These are phyloP conservation scores for Alnus rubra DNA, from an alignment of 306 rosid species.

Conservation along the genomic window DNA sequence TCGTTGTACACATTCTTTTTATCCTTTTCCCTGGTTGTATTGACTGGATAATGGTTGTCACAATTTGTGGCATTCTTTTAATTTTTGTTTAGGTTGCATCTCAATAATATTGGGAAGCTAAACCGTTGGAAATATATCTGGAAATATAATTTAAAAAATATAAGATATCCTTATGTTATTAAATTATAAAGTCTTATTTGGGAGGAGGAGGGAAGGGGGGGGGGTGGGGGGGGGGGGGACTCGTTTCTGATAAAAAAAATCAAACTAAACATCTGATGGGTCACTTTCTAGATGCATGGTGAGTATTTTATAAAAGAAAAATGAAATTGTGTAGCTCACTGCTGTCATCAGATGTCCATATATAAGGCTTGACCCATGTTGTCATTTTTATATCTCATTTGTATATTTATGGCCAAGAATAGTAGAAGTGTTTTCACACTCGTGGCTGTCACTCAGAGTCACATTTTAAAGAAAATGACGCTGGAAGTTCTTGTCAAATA, in stretches of 20 bases:
- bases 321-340: neutral
- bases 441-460: neutral
- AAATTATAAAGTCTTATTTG: neutral
- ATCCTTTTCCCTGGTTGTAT: neutral
- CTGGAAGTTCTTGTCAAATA: neutral
- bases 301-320: neutral
- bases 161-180: conserved; percentile 15
- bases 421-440: neutral
- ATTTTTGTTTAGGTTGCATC: neutral
- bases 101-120: neutral
- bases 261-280: neutral
- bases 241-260: neutral
- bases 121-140: neutral
- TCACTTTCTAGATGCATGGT: neutral
- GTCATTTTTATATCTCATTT: neutral
- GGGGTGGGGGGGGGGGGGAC: too few relatives aligned
- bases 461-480: neutral
- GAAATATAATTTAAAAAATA: neutral
- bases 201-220: too few relatives aligned
- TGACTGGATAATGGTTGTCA: neutral
- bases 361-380: neutral
- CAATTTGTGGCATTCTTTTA: neutral
- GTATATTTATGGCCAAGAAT: neutral
- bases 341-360: neutral
- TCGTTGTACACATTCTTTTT: neutral